Base-by-base conservation (phyloP, 345 rosid species). In the Dimocarpus longan region DNA sequence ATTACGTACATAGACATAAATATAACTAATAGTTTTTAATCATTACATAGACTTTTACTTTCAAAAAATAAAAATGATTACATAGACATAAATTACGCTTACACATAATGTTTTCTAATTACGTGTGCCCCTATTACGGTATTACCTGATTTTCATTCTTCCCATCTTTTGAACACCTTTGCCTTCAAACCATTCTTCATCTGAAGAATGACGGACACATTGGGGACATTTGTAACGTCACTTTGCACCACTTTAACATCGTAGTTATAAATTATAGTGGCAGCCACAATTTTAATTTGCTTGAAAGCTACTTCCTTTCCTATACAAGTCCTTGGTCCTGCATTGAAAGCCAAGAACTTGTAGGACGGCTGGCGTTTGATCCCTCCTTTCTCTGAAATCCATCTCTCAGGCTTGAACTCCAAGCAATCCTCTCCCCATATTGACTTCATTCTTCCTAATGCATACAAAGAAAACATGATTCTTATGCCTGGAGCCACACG, bases 171-270 rank as follows among this genome's bases (percentile, higher is more conserved):
- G 21, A 70, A 7, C 66, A 91, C 76, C n/a, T 50, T 88, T 60
- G 81, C 93, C 68, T 43, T 87, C 15, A 89, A 71, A 46, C 90
- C 92, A 75, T 87, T 81, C 77, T 84, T 84, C 89, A 83, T 88
- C 60, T 83, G 90, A 57, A 90, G 89, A 11, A 89, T 67, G 65
- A 86, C 56, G 19, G 92, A 88, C 16, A 63, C 62, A 65, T 26
- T 39, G 15, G 91, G 87, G n/a, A 70, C 69, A 37, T 85, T 79
- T 16, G 40, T 62, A 2, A 7, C 82, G 86, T 4, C 85, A 46
- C 5, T 88, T 82, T 88, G 84, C 70, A 87, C 83, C 5, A 86
- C 76, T 9, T 78, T 54, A 66, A 88, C 57, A 5, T 88, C 37
- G 70, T 86, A 92, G 78, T 82, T 85, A 40, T 81, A 81, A 11